Evolutionary conservation across 345 rosid genomes (phyloP), one percentile per base, ranked within the genome.

Genomic region (Triadica sebifera): DNA sequence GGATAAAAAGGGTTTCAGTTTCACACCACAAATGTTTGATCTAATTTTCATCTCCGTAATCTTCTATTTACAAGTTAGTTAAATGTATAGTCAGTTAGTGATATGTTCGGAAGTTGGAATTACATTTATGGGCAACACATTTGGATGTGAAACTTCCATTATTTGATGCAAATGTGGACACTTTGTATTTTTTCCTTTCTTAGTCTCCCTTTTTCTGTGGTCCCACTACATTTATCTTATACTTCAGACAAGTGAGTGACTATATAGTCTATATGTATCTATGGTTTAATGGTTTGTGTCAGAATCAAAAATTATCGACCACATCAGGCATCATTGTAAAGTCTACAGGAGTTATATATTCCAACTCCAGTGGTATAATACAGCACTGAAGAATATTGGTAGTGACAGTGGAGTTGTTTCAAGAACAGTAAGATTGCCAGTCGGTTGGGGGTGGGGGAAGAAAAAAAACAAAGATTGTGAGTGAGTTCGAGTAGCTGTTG

Each of bases 211-310:
- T 55, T 79, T n/a, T 25, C 16, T 47, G 58, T 74, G 83, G 88
- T 66, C 81, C 86, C 79, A 61, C 75, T 8, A 65, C 66, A 74
- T 74, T 29, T 80, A 71, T 78, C 82, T 73, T 45, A 24, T 53
- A 25, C 34, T 75, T 45, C n/a, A 12, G 59, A 46, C 76, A 64
- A 74, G 64, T 59, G 6, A 43, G 81, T 73, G 80, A 77, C 58
- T 71, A 58, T 80, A 61, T 78, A 55, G 73, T 73, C 55, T 12
- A 29, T 59, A 39, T 43, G 5, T 43, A 43, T 69, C 60, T 29
- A 17, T 51, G 24, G n/a, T 56, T 3, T 19, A 13, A 22, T 65
- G 11, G 8, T 4, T 65, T 20, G 19, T 11, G 13, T 45, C 34
- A 2, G 34, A 29, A 43, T 38, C 0, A n/a, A n/a, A 41, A 5